Evolutionary conservation across 2,329 filamentous ascomycete genomes (phyloP), one percentile per base, ranked within the genome.

Genomic region (Xylaria sp.): DNA sequence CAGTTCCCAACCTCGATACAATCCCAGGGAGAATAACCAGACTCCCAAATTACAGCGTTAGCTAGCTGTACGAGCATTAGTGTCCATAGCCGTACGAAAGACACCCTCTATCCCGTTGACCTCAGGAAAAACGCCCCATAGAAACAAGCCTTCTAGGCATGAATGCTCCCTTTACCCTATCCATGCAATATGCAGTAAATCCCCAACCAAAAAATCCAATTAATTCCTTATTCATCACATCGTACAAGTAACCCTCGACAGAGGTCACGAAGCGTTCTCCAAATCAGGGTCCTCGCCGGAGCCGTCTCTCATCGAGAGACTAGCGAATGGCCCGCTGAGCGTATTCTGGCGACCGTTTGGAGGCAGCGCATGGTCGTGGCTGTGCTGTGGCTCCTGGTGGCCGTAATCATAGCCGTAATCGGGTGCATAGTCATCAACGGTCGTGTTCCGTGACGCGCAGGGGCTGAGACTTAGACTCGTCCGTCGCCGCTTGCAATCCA

Each of bases 401-500:
- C 31, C 58, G 51, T 63, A 46, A 59, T 28, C 68, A 23, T 51
- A 61, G 17, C 65, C 65, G 28, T 68, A 71, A 13, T 33, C 58
- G 10, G 40, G 33, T 9, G 42, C 44, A 28, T 53, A 60, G 33
- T 63, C 56, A 60, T 78, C 76, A 5, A 76, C 59, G 53, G 77
- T 79, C 38, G 67, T 60, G 58, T 69, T 71, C 23, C 76, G 72
- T 31, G 77, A 76, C 6, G 74, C 68, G 61, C 73, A 72, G 9
- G 77, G 77, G 59, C 77, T 79, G 54, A 79, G 70, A 46, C 74
- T 74, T 28, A 69, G 61, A 13, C 77, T 77, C 11, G 70, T 54
- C 17, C 51, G 61, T 10, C 61, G 61, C 9, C 46, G 58, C 49
- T 36, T 40, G 28, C 7, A 23, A 23, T 44, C 20, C 36, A n/a